Base-by-base conservation (phyloP, 1,284 basidiomycete genomes). In the Ceratobasidium sp. region DNA sequence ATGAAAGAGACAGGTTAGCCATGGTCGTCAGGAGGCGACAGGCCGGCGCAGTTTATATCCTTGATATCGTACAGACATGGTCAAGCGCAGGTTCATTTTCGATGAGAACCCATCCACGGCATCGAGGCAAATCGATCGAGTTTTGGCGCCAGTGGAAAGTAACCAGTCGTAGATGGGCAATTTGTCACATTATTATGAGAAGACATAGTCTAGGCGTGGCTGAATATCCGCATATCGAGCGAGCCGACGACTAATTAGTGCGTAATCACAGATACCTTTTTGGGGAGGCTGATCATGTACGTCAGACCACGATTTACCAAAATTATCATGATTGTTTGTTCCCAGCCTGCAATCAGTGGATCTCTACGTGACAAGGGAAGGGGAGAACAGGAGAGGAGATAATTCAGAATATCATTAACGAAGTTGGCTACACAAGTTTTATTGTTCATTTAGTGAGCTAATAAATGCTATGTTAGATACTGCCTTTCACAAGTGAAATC, bases 361-460 rank as follows among this genome's bases (percentile, higher is more conserved):
- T 33, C 4, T 33, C 33, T 33, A 33, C 4, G 33, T 4, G 33
- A 33, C 33, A 33, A 33, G 33, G 1, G 33, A 33, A 4, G 48
- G 48, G 48, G 48, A 50, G 48, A 13, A 50, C 20, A 26, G 23
- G 59, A 64, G 61, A 33, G 40, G 42, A 50, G 48, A 50, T 33
- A 40, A 64, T 64, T 64, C 61, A 64, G 61, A 75, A 65, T 75
- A 62, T 65, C 48, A 75, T 75, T 75, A 62, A 56, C 42, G 61
- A 66, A 75, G 42, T 64, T 75, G 62, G 52, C 61, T 75, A 75
- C 73, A 75, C 26, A 44, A 42, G 20, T 71, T 73, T 74, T 64
- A 12, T 56, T 52, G 73, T 17, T 12, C 44, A 57, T 66, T 75
- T 57, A 75, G 26, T 75, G 73, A 38, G 73, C 73, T 75, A 57